phyloP scores from a whole-genome alignment of 768 basidiomycete genomes.

The Russula emetica region DNA sequence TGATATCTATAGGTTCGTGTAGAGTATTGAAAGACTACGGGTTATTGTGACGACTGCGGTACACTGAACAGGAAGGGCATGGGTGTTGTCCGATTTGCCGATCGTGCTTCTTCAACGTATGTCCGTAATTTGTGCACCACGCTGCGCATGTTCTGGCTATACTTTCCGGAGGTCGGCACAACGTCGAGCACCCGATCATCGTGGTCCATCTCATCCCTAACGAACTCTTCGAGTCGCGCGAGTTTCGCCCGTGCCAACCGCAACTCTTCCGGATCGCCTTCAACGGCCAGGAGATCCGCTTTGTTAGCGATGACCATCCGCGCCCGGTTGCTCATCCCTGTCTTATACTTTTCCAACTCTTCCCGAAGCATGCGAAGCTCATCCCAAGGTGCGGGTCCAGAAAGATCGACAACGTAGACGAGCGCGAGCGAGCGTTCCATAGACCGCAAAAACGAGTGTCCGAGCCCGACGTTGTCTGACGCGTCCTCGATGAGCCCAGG shows the following conservation, averaged over 20 bases:
- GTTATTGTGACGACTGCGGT: not conserved
- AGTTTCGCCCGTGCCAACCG: slow-evolving; percentile 56
- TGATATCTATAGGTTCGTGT: not conserved
- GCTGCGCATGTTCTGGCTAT: slow-evolving; percentile 69
- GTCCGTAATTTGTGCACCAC: slow-evolving; percentile 63
- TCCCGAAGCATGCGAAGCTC: slow-evolving; percentile 67
- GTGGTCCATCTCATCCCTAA: slow-evolving; percentile 43
- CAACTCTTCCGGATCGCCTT: slow-evolving; percentile 40
- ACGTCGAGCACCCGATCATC: slow-evolving; percentile 52
- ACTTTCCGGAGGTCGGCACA: slow-evolving; percentile 83
- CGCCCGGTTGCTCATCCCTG: slow-evolving; percentile 71
- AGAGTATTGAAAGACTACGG: not conserved
- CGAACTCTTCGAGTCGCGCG: slow-evolving; percentile 51
- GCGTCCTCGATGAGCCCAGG: slow-evolving; percentile 86
- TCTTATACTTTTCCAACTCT: slow-evolving; percentile 82
- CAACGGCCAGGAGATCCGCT: slow-evolving; percentile 72
- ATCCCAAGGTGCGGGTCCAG: slow-evolving; percentile 66
- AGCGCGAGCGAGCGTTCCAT: slow-evolving; percentile 90
- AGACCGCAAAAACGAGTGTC: slow-evolving; percentile 88
- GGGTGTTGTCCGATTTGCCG: not conserved
- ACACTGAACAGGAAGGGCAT: not conserved
- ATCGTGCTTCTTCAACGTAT: slow-evolving; percentile 55
- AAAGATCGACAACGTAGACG: slow-evolving; percentile 89
- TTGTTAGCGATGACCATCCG: slow-evolving; percentile 91
- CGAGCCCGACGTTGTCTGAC: slow-evolving; percentile 86